Conservation (phyloP, 2,329 filamentous ascomycete genomes). For the Fusarium subtropicale region DNA sequence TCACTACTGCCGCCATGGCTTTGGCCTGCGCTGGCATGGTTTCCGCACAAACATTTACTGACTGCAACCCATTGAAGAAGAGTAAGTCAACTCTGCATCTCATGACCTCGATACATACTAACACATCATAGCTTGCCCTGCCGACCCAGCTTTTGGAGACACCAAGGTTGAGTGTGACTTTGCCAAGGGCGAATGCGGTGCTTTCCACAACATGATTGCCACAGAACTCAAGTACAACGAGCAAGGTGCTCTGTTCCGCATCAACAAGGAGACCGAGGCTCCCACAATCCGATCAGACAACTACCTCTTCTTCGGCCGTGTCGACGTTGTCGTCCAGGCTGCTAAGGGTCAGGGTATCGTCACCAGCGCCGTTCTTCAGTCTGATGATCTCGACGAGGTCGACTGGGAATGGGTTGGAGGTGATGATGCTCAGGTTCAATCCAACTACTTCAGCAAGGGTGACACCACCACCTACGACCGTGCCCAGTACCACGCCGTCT, state of each 20-base stretch:
- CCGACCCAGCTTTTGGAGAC: constrained; percentile 80
- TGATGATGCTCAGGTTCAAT: constrained; percentile 79
- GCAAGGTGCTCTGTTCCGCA: constrained; percentile 70
- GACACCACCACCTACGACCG: constrained; percentile 78
- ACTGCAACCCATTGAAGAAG: constrained; percentile 66
- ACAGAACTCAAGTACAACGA: constrained; percentile 62
- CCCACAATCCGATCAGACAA: constrained; percentile 81
- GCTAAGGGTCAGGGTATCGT: constrained; percentile 87
- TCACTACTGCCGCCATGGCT: constrained; percentile 60
- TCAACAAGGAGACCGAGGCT: constrained; percentile 72
- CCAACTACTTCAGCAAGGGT: constrained; percentile 86
- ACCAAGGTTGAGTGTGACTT: constrained; percentile 74
- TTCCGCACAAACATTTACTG: constrained; percentile 67
- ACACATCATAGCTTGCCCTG: constrained; percentile 68
- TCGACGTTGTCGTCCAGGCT: constrained; percentile 82
- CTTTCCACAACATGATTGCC: constrained; percentile 60
- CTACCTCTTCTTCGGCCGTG: constrained; percentile 97
- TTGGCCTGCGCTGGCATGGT: constrained; percentile 63
- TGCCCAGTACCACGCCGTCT: constrained; percentile 70
- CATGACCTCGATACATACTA: background rate
- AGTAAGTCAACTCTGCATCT: constrained; percentile 47
- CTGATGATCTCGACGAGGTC: constrained; percentile 86
- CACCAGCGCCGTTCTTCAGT: constrained; percentile 90
- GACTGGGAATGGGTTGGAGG: constrained; percentile 96
- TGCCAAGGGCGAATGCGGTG: constrained; percentile 74